phyloP scores from a whole-genome alignment of 2,329 filamentous ascomycete genomes.

The Fusarium secorum region DNA sequence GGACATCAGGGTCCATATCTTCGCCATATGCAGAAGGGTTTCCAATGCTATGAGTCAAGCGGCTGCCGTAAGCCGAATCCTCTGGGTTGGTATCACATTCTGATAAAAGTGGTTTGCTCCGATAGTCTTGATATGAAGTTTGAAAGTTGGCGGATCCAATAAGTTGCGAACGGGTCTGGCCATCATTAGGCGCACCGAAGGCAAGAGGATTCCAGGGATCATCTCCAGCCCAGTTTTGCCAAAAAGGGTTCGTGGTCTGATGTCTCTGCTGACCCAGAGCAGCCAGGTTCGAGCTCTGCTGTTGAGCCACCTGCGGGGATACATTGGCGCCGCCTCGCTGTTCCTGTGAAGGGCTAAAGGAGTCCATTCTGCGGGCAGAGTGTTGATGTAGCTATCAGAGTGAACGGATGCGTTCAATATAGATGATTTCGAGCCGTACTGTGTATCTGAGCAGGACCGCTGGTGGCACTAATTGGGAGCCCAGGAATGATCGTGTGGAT shows the following conservation, averaged over 20 bases:
- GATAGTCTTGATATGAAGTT: slow-evolving; percentile 35
- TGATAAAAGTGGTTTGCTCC: slow-evolving; percentile 46
- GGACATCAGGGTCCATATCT: slow-evolving; percentile 51
- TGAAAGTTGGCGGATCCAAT: slow-evolving; percentile 23
- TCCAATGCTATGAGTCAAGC: slow-evolving; percentile 52
- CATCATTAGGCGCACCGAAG: slow-evolving; percentile 25
- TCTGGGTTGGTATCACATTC: slow-evolving; percentile 51
- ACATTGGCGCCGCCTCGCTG: not conserved
- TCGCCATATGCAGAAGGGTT: slow-evolving; percentile 56
- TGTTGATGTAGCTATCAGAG: not conserved
- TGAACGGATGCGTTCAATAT: not conserved
- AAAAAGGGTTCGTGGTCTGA: slow-evolving; percentile 8
- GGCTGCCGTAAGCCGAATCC: slow-evolving; percentile 59
- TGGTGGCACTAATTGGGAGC: not conserved
- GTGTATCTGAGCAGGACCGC: not conserved
- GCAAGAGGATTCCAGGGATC: slow-evolving; percentile 55
- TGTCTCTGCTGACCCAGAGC: slow-evolving; percentile 7
- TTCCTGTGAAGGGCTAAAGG: slow-evolving; percentile 12
- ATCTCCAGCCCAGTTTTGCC: slow-evolving; percentile 42
- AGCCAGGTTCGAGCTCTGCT: slow-evolving; percentile 13
- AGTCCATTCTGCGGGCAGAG: slow-evolving; percentile 7
- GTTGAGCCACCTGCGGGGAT: slow-evolving; percentile 11
- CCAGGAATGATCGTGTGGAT: not conserved
- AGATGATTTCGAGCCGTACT: not conserved
- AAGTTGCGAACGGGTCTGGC: slow-evolving; percentile 41